A percentile compares a stretch with the other conserved stretches of the same genome.
Evolutionary conservation across 2,329 filamentous ascomycete species (phyloP).

Genomic region (Cryphonectria parasitica): DNA sequence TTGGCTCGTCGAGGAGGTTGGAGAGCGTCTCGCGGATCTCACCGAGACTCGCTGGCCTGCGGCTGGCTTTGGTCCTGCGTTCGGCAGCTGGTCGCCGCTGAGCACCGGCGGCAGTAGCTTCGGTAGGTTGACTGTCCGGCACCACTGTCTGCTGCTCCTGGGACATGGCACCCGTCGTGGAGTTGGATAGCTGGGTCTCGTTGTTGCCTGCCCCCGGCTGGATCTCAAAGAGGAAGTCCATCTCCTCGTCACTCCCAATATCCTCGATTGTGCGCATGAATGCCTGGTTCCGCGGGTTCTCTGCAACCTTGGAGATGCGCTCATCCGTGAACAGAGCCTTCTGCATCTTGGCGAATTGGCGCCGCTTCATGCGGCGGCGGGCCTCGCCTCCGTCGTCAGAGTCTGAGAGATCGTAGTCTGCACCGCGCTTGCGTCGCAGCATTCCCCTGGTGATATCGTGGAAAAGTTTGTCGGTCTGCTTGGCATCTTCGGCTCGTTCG

Average conservation of each 20-base stretch:
- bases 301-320: constrained; percentile 85
- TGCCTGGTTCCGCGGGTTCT: constrained; percentile 85
- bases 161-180: constrained; percentile 43
- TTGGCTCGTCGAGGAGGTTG: constrained; percentile 76
- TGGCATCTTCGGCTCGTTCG: constrained; percentile 79
- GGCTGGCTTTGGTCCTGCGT: constrained; percentile 64
- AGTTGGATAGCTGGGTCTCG: constrained; percentile 35
- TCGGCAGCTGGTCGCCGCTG: constrained; percentile 62
- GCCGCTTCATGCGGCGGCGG: constrained; percentile 77
- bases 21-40: constrained; percentile 86
- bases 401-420: constrained; percentile 85
- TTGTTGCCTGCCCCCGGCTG: constrained; percentile 42
- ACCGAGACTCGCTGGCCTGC: constrained; percentile 73
- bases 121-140: constrained; percentile 56
- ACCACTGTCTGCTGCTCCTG: constrained; percentile 46
- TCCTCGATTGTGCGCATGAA: constrained; percentile 93
- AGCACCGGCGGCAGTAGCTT: constrained; percentile 38
- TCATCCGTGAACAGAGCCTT: constrained; percentile 87
- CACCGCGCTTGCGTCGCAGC: constrained; percentile 80
- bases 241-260: constrained; percentile 72
- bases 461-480: constrained; percentile 87
- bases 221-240: constrained; percentile 66
- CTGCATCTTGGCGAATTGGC: constrained; percentile 89
- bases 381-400: constrained; percentile 86
- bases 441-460: constrained; percentile 90